These are phyloP conservation scores for Bryoerythrophyllum caledonicum DNA, from an alignment of 225 moss, liverwort and hornwort genomes.

Conservation along the genomic window DNA sequence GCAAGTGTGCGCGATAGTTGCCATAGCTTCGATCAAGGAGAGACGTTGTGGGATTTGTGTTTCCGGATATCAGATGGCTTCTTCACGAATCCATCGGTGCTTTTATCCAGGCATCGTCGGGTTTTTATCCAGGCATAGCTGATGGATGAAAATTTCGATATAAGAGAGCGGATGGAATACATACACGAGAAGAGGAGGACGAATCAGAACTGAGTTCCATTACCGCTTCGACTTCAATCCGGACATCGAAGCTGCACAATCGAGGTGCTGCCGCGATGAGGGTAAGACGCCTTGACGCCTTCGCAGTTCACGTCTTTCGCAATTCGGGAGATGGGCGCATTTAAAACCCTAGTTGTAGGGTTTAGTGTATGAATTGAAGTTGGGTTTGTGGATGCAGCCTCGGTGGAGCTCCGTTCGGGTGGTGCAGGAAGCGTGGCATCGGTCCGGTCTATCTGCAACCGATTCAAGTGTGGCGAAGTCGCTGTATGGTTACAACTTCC, in stretches of 20 bases:
- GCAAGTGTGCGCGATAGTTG: background rate
- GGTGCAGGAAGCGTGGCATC: slow-evolving; percentile 34
- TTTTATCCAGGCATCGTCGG: background rate
- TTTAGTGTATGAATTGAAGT: background rate
- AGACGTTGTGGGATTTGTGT: no score
- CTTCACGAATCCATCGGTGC: background rate
- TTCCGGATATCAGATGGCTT: background rate
- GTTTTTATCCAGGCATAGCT: no score
- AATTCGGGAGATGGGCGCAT: background rate
- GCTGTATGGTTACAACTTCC: slow-evolving; percentile 17
- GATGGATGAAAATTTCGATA: no score
- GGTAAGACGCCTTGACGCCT: slow-evolving; percentile 9
- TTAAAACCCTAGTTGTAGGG: background rate
- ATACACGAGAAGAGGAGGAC: background rate
- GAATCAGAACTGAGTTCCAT: background rate
- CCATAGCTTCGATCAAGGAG: no score
- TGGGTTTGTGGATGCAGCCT: slow-evolving; percentile 28
- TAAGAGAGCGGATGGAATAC: background rate
- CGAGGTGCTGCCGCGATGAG: slow-evolving; percentile 3
- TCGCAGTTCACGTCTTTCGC: background rate
- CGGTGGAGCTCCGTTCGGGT: slow-evolving; percentile 24
- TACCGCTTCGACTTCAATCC: background rate
- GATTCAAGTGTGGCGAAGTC: background rate
- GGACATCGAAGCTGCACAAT: background rate
- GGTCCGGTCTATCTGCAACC: slow-evolving; percentile 9